Conservation (phyloP, 2,329 filamentous ascomycete genomes). For the Cryphonectria japonica region DNA sequence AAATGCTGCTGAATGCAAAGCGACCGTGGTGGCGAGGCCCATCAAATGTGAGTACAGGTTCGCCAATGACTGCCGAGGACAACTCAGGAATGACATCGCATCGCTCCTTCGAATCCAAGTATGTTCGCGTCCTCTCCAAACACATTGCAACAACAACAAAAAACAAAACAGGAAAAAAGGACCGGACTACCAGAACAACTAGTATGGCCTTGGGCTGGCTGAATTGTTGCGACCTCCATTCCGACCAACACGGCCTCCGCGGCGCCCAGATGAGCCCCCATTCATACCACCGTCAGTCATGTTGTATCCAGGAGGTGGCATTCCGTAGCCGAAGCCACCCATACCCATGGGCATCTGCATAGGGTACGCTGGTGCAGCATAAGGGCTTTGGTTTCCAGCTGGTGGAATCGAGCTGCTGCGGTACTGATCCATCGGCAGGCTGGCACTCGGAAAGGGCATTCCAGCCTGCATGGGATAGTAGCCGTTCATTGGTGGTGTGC, state of each 20-base stretch:
- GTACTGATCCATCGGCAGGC: constrained; percentile 59
- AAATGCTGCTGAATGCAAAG: constrained; percentile 23
- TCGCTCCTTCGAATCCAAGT: neutral
- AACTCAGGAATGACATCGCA: neutral
- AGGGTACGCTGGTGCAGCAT: constrained; percentile 55
- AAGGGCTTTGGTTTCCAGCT: constrained; percentile 48
- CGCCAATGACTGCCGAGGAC: neutral
- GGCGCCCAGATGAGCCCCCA: constrained; percentile 23
- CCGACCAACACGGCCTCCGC: constrained; percentile 27
- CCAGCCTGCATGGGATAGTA: constrained; percentile 63
- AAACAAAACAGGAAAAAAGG: neutral
- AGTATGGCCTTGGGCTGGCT: constrained; percentile 27
- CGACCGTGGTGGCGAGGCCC: neutral
- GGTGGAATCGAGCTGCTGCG: constrained; percentile 58
- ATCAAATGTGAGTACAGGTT: neutral
- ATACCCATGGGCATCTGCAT: constrained; percentile 45
- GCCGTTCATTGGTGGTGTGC: constrained; percentile 57
- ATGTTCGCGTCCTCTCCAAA: neutral
- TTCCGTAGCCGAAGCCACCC: constrained; percentile 49
- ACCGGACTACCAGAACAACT: constrained; percentile 9
- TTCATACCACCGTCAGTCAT: constrained; percentile 28
- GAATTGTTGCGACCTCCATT: constrained; percentile 27
- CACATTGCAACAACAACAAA: neutral
- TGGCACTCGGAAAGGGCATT: constrained; percentile 55
- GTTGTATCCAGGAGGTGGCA: constrained; percentile 26